Base-by-base conservation (phyloP, 164 flowering plant species). In the Stephania cephalantha region DNA sequence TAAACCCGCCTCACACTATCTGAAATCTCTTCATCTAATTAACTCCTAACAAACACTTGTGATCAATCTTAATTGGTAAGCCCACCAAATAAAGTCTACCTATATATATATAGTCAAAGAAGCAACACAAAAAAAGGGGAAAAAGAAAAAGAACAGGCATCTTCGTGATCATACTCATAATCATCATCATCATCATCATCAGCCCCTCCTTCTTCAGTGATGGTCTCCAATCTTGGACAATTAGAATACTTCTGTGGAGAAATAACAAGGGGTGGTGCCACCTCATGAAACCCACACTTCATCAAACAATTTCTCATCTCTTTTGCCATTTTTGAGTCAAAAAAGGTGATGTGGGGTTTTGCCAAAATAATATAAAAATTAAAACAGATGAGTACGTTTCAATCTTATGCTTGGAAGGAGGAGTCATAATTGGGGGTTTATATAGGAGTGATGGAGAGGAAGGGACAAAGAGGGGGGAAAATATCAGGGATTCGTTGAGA, bases 211-310 rank as follows among this genome's bases (percentile, higher is more conserved):
- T 81, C 85, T 73, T 81, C 85, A 0, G 61, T n/a, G 18, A 83
- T 84, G 11, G 84, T 84, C 72, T 81, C 86, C 78, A 84, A 63
- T 8, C 17, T 68, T 45, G 86, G 84, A 63, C 76, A 75, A 78
- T 71, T 74, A 0, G 82, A 78, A 42, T 71, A 15, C 70, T 70
- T 81, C 22, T 29, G 52, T 0, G 76, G 79, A 10, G 75, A 72
- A 22, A 80, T 78, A 46, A 84, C 7, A 64, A 73, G 81, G 5
- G 83, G 81, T 65, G 76, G 76, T 65, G 71, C 76, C 29, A 74
- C 76, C 76, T 74, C 76, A n/a, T n/a, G n/a, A 67, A 29, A 18
- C 70, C 76, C 79, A 12, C 68, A 67, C 73, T 45, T n/a, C n/a
- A n/a, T 12, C 35, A 76, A 63, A 35, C 25, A 3, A 31, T 31